Evolutionary conservation across 495 filamentous ascomycete species (phyloP), one percentile per base, ranked within the genome.

Genomic region (Penicillium cataractarum): DNA sequence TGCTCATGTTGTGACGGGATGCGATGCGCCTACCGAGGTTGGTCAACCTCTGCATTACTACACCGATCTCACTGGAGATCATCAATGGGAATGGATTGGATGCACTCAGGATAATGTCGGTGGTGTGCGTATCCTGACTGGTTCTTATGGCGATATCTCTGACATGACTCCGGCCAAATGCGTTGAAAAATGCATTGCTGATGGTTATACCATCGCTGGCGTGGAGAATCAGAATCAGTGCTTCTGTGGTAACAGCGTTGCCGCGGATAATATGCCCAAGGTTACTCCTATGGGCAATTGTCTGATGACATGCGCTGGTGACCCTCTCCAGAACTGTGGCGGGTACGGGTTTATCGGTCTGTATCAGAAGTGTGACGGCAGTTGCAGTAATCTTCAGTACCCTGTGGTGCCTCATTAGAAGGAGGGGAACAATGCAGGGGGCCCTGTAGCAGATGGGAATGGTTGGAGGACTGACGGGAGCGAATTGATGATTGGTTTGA

Each of bases 1-100:
- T 21, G n/a, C 40, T 21, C 40, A 44, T 9, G 3, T 44, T 2
- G 75, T 77, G 6, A 63, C 60, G 31, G 65, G 65, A 33, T 67
- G 65, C 57, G 61, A 53, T 12, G 40, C 40, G 6, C 40, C 40
- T 22, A 44, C 40, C 22, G 6, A 22, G 10, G 22, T 44, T 21
- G 40, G 40, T 19, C 6, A 44, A 8, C 40, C 40, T 44, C 40
- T 44, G 40, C n/a, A 44, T 44, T 44, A 44, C 40, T 44, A 44
- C n/a, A 44, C 40, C 19, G 40, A 44, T 44, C 40, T 44, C 19
- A 44, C 40, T 2, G 4, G 40, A 8, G 22, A 17, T n/a, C 37
- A 44, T 21, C 5, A 19, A 21, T 44, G 40, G 40, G 19, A 44
- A 19, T 44, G 40, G 40, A 12, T 44, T 7, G 40, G 40, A 21